phyloP scores from a whole-genome alignment of 225 moss, liverwort and hornwort species.

The Marchantia polymorpha region DNA sequence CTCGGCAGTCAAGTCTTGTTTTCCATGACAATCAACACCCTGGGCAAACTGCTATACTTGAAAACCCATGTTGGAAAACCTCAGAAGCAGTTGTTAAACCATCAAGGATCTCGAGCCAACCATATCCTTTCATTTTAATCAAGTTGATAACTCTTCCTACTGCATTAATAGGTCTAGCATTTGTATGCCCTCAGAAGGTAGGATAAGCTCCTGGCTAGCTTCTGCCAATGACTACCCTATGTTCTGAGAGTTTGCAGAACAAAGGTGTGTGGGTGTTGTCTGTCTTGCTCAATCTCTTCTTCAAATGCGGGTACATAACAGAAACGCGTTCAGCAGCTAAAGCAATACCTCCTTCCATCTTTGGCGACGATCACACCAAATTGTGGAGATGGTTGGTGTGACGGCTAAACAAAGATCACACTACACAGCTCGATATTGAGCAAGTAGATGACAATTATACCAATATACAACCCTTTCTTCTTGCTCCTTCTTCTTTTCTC shows the following conservation, averaged over 20 bases:
- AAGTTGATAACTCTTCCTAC: not conserved
- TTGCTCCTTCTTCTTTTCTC: not conserved
- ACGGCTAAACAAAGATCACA: not conserved
- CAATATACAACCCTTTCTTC: conserved; percentile 11
- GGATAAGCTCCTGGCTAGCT: not conserved
- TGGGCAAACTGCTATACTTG: not conserved
- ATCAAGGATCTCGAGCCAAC: not conserved
- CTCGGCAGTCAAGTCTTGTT: too few species aligned
- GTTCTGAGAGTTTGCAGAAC: not conserved
- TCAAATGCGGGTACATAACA: not conserved
- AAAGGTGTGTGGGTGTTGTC: not conserved
- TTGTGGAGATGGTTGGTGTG: not conserved
- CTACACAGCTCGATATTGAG: not conserved
- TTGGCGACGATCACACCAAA: not conserved
- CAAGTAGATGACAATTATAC: not conserved
- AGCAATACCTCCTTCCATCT: not conserved
- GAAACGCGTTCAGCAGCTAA: not conserved
- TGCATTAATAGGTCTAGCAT: not conserved
- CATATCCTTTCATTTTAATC: not conserved
- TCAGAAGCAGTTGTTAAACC: not conserved
- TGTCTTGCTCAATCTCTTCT: not conserved
- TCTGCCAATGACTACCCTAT: not conserved
- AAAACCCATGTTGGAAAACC: not conserved
- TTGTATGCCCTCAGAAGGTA: not conserved
- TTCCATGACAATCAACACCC: too few species aligned